Evolutionary conservation across 2,329 filamentous ascomycete species (phyloP).

Genomic region (Aspergillus hortae): DNA sequence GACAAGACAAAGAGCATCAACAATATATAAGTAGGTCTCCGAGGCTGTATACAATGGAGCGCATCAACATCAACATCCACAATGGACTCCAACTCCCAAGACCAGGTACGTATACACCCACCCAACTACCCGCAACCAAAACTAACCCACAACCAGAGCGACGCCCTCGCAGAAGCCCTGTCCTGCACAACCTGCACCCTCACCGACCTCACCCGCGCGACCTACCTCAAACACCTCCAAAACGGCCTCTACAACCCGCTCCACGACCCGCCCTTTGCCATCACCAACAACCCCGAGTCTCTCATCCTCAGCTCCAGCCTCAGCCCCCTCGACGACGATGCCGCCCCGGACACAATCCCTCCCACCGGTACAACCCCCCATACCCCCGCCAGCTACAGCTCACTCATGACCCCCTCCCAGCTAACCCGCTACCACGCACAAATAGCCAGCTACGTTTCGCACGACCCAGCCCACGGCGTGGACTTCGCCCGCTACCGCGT

Average conservation of each 20-base stretch:
- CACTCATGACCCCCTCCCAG: conserved; percentile 5
- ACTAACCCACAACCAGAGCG: not conserved
- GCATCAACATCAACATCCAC: not conserved
- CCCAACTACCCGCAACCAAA: not conserved
- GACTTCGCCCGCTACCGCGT: conserved; percentile 27
- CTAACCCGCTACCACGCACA: conserved; percentile 7
- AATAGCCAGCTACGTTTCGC: not conserved
- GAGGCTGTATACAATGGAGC: no score
- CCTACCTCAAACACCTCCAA: conserved; percentile 15
- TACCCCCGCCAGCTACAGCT: conserved; percentile 10
- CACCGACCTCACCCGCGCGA: conserved; percentile 12
- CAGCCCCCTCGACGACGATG: not conserved
- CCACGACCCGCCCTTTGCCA: conserved; percentile 18
- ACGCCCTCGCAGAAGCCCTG: conserved; percentile 23
- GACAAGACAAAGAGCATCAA: not conserved
- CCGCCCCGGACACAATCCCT: not conserved
- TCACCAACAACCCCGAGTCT: not conserved
- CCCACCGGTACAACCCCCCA: not conserved
- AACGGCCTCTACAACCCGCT: conserved; percentile 13
- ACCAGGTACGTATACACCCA: not conserved
- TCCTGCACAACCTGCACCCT: conserved; percentile 20
- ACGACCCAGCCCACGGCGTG: conserved; percentile 9
- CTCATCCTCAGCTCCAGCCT: not conserved
- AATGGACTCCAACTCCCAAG: not conserved
- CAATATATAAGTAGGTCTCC: not conserved